These are phyloP conservation scores for Jaltomata sinuosa DNA, from an alignment of 257 asterid genomes.

Conservation along the genomic window DNA sequence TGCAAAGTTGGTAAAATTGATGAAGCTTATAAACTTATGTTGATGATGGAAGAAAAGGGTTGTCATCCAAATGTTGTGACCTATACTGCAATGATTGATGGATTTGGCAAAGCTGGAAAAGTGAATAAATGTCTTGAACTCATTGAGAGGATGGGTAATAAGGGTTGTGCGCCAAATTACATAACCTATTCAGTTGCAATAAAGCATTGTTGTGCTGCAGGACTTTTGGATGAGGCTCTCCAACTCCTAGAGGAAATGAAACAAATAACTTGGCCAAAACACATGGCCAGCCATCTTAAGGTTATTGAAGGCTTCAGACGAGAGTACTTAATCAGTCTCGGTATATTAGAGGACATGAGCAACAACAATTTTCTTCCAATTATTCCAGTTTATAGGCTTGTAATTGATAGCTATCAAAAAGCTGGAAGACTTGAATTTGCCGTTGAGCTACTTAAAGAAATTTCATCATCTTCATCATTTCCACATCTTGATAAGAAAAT, in stretches of 20 bases:
- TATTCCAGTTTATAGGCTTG: constrained; percentile 52
- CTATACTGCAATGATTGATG: constrained; percentile 92
- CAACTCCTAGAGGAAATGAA: constrained; percentile 86
- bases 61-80: constrained; percentile 92
- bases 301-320: constrained; percentile 75
- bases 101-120: constrained; percentile 67
- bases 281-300: constrained; percentile 51
- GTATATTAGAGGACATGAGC: constrained; percentile 55
- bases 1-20: constrained; percentile 80
- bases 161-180: constrained; percentile 80
- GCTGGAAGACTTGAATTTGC: constrained; percentile 78
- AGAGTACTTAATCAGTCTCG: constrained; percentile 59
- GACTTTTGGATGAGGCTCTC: constrained; percentile 69
- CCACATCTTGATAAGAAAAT: constrained; percentile 23
- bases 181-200: constrained; percentile 71
- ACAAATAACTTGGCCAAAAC: constrained; percentile 76
- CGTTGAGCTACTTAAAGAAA: constrained; percentile 57
- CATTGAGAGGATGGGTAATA: constrained; percentile 44
- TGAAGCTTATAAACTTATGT: constrained; percentile 81
- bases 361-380: constrained; percentile 37
- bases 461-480: constrained; percentile 26
- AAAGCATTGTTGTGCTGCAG: constrained; percentile 56
- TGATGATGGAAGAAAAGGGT: constrained; percentile 97
- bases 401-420: constrained; percentile 66
- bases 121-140: constrained; percentile 64